Conservation (phyloP, 805 yeast genomes). For the Middelhovenomyces tepae region DNA sequence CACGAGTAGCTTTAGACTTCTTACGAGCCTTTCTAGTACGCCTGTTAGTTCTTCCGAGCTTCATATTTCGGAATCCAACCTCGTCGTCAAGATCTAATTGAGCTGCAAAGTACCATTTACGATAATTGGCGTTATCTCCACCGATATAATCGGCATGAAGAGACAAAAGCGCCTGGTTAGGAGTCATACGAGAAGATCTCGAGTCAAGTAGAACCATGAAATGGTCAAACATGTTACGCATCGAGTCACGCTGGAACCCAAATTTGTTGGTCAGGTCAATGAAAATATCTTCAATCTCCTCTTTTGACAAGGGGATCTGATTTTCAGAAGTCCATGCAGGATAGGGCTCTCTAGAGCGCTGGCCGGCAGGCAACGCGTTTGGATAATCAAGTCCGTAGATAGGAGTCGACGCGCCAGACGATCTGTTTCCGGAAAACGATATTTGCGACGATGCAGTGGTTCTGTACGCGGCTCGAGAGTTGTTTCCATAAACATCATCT, state of each 20-base stretch:
- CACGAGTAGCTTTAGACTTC: conserved; percentile 39
- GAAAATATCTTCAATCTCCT: conserved; percentile 55
- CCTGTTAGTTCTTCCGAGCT: conserved; percentile 40
- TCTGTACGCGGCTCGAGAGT: conserved; percentile 17
- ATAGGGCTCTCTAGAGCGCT: conserved; percentile 73
- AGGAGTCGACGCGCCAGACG: conserved; percentile 93
- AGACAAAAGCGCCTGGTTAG: conserved; percentile 60
- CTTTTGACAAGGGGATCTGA: conserved; percentile 65
- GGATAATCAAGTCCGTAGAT: conserved; percentile 59
- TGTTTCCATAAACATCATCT: conserved; percentile 23
- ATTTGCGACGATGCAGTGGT: conserved; percentile 39
- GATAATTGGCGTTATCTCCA: conserved; percentile 77
- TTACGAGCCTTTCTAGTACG: conserved; percentile 40
- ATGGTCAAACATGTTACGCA: conserved; percentile 72
- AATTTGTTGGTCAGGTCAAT: conserved; percentile 49
- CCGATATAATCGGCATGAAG: conserved; percentile 90
- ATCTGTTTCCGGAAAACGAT: conserved; percentile 77
- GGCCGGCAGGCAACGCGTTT: conserved; percentile 46
- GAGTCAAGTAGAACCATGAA: conserved; percentile 78
- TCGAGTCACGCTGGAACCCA: conserved; percentile 79
- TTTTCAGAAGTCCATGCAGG: conserved; percentile 99
- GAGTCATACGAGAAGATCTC: conserved; percentile 69
- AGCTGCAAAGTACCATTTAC: conserved; percentile 89
- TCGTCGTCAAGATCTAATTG: conserved; percentile 69
- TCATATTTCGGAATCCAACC: conserved; percentile 48